Evolutionary conservation across 805 yeast species (phyloP).

Genomic region (Ogataea neopini): DNA sequence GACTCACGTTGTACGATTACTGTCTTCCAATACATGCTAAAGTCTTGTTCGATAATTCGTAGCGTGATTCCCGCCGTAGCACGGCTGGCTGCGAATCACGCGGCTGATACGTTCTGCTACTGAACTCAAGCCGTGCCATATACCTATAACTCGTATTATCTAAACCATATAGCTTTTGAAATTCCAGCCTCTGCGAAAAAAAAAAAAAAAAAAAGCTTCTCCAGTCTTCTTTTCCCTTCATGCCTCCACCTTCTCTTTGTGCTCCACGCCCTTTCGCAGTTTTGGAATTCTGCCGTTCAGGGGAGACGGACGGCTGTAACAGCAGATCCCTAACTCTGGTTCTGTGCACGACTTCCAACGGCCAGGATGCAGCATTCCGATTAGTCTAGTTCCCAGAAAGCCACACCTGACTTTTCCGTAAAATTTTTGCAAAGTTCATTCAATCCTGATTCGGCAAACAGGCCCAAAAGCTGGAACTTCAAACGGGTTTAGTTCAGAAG

Average conservation of each 20-base stretch:
- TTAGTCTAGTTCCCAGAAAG: background rate
- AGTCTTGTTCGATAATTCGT: no score
- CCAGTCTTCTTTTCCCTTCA: background rate
- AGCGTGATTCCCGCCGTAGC: background rate
- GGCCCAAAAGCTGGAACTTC: no score
- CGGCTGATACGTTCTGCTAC: background rate
- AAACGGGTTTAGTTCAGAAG: no score
- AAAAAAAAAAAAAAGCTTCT: background rate
- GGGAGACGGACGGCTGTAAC: background rate
- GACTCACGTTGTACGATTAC: no score
- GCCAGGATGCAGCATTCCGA: background rate
- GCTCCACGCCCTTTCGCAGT: slow-evolving; percentile 7
- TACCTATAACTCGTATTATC: no score
- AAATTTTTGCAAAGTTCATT: background rate
- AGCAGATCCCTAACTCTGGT: slow-evolving; percentile 1
- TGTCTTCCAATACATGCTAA: no score
- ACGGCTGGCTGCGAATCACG: background rate
- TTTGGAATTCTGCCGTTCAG: background rate
- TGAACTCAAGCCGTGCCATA: background rate
- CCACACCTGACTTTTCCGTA: background rate
- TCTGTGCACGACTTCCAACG: background rate
- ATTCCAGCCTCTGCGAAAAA: no score
- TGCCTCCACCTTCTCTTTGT: background rate
- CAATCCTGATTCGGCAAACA: no score
- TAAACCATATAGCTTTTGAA: no score